A percentile compares a stretch with the other conserved stretches of the same genome.
Evolutionary conservation across 2,329 filamentous ascomycete genomes (phyloP).

Genomic region (Aspergillus costaricaensis): DNA sequence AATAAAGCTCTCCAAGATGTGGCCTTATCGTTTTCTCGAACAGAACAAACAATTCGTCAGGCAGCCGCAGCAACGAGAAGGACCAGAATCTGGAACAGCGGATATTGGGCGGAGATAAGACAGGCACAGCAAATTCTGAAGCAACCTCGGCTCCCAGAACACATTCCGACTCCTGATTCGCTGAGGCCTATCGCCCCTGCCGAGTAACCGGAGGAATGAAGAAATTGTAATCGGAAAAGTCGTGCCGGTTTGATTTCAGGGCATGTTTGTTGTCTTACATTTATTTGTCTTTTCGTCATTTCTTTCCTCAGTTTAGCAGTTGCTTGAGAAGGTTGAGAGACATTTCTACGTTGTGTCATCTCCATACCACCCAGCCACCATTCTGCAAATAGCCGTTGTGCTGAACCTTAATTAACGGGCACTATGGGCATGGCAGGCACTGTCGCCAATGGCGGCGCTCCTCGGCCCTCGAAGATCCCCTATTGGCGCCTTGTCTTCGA

Average conservation of each 20-base stretch:
- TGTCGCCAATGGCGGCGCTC: background rate
- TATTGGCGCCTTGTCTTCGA: slow-evolving; percentile 38
- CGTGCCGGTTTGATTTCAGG: background rate
- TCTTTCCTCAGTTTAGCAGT: background rate
- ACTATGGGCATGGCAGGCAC: background rate
- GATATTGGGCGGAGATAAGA: background rate
- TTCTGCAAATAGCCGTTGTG: background rate
- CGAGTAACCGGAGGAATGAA: background rate
- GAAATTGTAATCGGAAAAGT: background rate
- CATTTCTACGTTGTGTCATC: background rate
- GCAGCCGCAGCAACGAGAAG: too few relatives aligned
- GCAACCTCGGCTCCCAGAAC: background rate
- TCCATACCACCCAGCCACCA: background rate
- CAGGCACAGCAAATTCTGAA: background rate
- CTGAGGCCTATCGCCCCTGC: background rate
- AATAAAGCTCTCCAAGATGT: background rate
- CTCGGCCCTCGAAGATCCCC: slow-evolving; percentile 30
- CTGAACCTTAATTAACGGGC: slow-evolving; percentile 1
- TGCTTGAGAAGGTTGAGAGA: background rate
- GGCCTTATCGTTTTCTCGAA: background rate
- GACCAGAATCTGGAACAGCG: background rate
- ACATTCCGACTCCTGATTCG: background rate
- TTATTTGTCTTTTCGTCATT: background rate
- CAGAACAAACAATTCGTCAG: background rate
- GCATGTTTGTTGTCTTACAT: background rate